These are phyloP conservation scores for Adiantum capillusveneris DNA, from an alignment of 75 land plant species.

Conservation along the genomic window DNA sequence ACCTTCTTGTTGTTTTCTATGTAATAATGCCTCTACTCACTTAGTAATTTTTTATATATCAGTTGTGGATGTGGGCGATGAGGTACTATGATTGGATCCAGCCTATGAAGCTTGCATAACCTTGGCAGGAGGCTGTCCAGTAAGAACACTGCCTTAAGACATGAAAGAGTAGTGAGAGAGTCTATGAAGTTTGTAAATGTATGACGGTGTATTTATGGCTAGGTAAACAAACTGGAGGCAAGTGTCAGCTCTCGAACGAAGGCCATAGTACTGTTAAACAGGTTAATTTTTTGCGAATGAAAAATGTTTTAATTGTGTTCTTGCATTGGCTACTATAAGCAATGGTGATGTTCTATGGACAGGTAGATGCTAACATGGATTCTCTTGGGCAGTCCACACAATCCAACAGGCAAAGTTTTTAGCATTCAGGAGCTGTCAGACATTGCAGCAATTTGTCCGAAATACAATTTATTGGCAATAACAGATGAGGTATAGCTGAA, in stretches of 20 bases:
- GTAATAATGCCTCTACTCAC: no score
- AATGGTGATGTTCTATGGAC: background rate
- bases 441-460: slow-evolving; percentile 68
- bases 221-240: slow-evolving; percentile 36
- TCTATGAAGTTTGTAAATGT: no score
- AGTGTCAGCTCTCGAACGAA: slow-evolving; percentile 53
- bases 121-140: slow-evolving; percentile 83
- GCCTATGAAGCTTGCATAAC: slow-evolving; percentile 69
- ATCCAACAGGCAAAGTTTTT: slow-evolving; percentile 95
- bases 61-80: slow-evolving; percentile 85
- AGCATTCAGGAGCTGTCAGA: slow-evolving; percentile 47
- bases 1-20: no score
- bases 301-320: no score
- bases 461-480: slow-evolving; percentile 67
- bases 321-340: background rate
- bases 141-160: slow-evolving; percentile 15
- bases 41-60: no score
- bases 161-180: no score
- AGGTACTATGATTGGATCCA: slow-evolving; percentile 82
- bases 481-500: slow-evolving; percentile 99
- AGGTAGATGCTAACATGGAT: background rate
- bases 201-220: no score
- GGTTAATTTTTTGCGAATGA: slow-evolving; percentile 42
- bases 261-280: slow-evolving; percentile 84
- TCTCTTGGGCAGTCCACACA: slow-evolving; percentile 65